phyloP scores from a whole-genome alignment of 164 flowering plant genomes.

The Saururus chinensis region DNA sequence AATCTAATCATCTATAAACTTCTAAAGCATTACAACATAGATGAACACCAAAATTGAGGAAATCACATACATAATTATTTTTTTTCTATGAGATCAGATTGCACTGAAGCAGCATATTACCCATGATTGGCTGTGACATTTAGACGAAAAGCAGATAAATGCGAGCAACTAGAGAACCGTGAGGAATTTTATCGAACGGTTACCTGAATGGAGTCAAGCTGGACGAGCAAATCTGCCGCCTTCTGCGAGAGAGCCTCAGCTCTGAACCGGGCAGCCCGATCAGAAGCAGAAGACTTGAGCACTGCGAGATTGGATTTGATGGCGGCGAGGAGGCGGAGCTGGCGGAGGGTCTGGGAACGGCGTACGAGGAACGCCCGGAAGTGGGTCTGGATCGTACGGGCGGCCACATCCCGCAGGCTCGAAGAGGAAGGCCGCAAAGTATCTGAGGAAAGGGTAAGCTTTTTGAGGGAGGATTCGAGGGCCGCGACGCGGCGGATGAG shows the following conservation, averaged over 20 bases:
- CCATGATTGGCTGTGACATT: too few species aligned
- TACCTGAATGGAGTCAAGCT: slow-evolving; percentile 77
- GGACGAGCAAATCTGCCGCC: slow-evolving; percentile 44
- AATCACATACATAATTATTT: neutral
- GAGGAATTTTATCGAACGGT: neutral
- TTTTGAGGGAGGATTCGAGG: slow-evolving; percentile 5
- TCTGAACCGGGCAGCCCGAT: slow-evolving; percentile 18
- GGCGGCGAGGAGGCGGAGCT: slow-evolving; percentile 59
- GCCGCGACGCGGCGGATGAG: slow-evolving; percentile 31
- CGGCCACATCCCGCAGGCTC: slow-evolving; percentile 58
- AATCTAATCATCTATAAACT: neutral
- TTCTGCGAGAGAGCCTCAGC: slow-evolving; percentile 13
- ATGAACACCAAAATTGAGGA: neutral
- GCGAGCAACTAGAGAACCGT: too few species aligned
- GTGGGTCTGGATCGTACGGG: slow-evolving; percentile 72
- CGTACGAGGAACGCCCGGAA: slow-evolving; percentile 71
- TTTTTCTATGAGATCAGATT: neutral
- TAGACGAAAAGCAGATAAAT: too few species aligned
- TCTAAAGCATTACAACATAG: neutral
- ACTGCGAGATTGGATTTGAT: slow-evolving; percentile 43
- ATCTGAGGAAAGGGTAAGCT: slow-evolving; percentile 2
- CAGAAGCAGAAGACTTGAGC: slow-evolving; percentile 46
- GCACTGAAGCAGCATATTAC: neutral
- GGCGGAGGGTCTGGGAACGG: slow-evolving; percentile 68
- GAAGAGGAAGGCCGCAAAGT: slow-evolving; percentile 8